A percentile compares a stretch with the other conserved stretches of the same genome.
Evolutionary conservation across 768 basidiomycete genomes (phyloP).

Genomic region (Leccinellum luteum): DNA sequence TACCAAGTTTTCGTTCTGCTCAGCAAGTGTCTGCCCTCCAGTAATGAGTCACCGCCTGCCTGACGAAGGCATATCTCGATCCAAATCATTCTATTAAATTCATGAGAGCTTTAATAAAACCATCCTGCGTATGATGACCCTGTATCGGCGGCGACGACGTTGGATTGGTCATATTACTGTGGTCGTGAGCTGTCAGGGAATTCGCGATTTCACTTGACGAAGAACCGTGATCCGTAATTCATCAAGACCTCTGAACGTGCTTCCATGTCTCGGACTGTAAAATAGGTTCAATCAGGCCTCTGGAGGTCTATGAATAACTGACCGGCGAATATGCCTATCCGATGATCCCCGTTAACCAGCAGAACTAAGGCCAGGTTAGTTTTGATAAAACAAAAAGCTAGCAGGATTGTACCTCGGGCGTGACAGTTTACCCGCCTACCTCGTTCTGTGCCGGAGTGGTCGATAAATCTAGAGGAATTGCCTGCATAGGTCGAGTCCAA

Average conservation of each 20-base stretch:
- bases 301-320: neutral
- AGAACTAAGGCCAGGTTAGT: constrained; percentile 36
- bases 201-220: constrained; percentile 20
- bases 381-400: neutral
- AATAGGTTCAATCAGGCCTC: neutral
- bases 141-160: neutral
- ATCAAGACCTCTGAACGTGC: constrained; percentile 52
- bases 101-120: constrained; percentile 7
- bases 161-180: no score
- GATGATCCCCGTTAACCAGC: constrained; percentile 63
- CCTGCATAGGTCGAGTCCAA: constrained; percentile 59
- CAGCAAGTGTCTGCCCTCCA: neutral
- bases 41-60: neutral
- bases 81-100: neutral
- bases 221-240: constrained; percentile 56
- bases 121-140: neutral
- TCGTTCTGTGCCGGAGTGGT: constrained; percentile 42
- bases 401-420: constrained; percentile 40
- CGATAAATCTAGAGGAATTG: constrained; percentile 67
- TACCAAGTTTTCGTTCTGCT: neutral
- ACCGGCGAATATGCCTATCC: constrained; percentile 54
- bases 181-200: neutral
- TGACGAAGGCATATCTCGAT: neutral
- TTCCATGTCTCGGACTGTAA: constrained; percentile 37
- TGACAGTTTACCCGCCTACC: constrained; percentile 38